Base-by-base conservation (phyloP, 2,329 filamentous ascomycete species). In the Fusarium euwallaceae region DNA sequence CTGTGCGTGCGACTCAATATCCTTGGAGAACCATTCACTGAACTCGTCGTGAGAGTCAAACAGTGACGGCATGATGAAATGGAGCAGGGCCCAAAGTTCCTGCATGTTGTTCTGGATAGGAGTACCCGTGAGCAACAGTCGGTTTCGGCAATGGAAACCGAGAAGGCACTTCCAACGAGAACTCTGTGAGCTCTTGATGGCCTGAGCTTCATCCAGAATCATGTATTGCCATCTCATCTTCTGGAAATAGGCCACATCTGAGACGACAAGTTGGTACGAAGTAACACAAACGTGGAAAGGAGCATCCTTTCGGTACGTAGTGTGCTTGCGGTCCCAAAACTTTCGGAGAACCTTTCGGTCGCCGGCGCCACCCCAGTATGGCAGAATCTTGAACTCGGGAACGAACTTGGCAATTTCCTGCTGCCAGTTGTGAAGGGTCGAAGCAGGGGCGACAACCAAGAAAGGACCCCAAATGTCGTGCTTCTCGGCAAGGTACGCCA, bases 81-180 rank as follows among this genome's bases (percentile, higher is more conserved):
- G 97, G 22, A 99, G 88, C 76, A 99, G 85, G 34, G 97, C 97
- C 97, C 97, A 99, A 69, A 99, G 85, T 84, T 99, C 96, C 84
- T 98, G 97, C 97, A 99, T 99, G 88, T 98, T 99, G 87, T 99
- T 99, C 84, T 99, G 97, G 75, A 99, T 98, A 4, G 97, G 97
- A 0, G 97, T 99, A 85, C 97, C 97, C 0, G 97, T 99, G 22
- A 99, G 89, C 53, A 99, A 87, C 56, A 99, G 90, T 76, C 97
- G 92, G 84, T 98, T 99, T 70, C 97, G 93, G 85, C 96, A 98
- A 82, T 97, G 94, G 88, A 98, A 98, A 61, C 93, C 93, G 56
- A 99, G 88, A 74, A 99, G 84, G 76, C 93, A 95, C 89, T 98
- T 99, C 97, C 97, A 99, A 80, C 97, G 91, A 17, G 95, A 98